Conservation (phyloP, 2,329 filamentous ascomycete species). For the Botrytis hyacinthi region DNA sequence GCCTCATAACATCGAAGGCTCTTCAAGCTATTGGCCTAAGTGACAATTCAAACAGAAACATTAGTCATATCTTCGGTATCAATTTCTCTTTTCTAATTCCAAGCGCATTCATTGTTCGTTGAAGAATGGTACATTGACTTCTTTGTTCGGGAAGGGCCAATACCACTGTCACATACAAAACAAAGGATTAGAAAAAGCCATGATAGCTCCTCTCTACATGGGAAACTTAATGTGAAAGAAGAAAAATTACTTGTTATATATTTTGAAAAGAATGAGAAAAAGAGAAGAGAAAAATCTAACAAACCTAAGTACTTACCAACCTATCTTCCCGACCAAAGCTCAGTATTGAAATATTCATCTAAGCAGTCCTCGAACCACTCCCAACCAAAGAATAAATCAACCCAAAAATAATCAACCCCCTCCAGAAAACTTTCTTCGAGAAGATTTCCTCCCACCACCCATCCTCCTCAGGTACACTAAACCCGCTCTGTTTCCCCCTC, state of each 20-base stretch:
- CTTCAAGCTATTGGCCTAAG: background rate
- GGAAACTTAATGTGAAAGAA: background rate
- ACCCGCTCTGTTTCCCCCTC: too few species aligned
- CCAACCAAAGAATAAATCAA: too few species aligned
- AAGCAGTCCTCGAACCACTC: too few species aligned
- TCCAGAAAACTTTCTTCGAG: background rate
- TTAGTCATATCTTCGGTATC: background rate
- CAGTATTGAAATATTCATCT: too few species aligned
- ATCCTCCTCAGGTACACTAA: background rate
- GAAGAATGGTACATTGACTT: background rate
- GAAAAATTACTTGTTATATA: background rate
- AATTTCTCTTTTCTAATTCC: fast-evolving
- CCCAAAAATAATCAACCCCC: fast-evolving
- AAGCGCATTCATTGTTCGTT: background rate
- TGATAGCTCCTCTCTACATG: background rate
- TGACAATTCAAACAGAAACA: background rate
- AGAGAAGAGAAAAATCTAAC: background rate
- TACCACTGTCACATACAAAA: background rate
- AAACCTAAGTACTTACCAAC: background rate
- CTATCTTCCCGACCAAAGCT: background rate
- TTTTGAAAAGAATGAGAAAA: background rate
- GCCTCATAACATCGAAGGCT: background rate
- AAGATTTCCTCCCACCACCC: background rate
- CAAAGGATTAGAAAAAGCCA: background rate
- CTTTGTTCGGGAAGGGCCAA: background rate